Evolutionary conservation across 1,284 basidiomycete species (phyloP).

Genomic region (Gastroboletus turbinatus): DNA sequence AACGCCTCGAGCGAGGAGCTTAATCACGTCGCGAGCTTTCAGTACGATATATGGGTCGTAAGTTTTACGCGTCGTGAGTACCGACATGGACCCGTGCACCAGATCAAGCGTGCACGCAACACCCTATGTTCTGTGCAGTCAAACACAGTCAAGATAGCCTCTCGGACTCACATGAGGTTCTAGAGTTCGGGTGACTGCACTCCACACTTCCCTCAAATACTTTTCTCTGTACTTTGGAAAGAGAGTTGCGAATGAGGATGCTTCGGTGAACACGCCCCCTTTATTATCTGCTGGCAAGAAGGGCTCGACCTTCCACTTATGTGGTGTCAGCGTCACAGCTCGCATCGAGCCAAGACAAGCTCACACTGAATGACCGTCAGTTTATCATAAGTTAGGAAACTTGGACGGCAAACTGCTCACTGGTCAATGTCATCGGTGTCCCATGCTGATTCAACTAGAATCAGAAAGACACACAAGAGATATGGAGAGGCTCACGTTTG

Average conservation of each 20-base stretch:
- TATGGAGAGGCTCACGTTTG: constrained; percentile 64
- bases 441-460: constrained; percentile 67
- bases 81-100: constrained; percentile 96
- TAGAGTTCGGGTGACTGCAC: constrained; percentile 84
- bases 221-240: constrained; percentile 99
- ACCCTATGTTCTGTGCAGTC: constrained; percentile 51
- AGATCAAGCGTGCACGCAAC: constrained; percentile 92
- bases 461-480: constrained; percentile 7
- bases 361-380: constrained; percentile 36
- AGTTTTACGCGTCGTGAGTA: constrained; percentile 95
- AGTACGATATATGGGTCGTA: constrained; percentile 96
- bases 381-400: constrained; percentile 7
- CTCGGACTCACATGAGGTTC: constrained; percentile 67
- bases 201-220: constrained; percentile 94
- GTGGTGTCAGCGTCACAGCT: constrained; percentile 12
- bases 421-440: constrained; percentile 99
- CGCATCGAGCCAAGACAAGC: constrained; percentile 5
- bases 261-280: constrained; percentile 85
- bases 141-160: not conserved
- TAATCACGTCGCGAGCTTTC: constrained; percentile 95
- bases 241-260: constrained; percentile 96
- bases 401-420: constrained; percentile 47
- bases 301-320: constrained; percentile 85
- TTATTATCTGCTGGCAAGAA: constrained; percentile 80
- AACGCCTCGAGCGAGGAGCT: constrained; percentile 92